These are phyloP conservation scores for Sporopachydermia lactativora DNA, from an alignment of 805 yeast genomes.

Conservation along the genomic window DNA sequence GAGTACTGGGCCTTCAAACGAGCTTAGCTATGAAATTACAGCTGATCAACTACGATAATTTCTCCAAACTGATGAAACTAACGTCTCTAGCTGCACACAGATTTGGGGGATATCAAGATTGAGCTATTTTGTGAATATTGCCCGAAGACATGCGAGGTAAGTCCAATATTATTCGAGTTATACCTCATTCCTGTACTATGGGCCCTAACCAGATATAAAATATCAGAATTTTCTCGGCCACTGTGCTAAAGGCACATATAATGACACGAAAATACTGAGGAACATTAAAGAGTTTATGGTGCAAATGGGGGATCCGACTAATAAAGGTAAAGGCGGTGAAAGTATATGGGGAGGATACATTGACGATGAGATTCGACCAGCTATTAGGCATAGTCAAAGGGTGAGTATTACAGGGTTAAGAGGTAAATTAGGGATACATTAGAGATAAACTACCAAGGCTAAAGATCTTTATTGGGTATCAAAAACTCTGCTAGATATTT, in stretches of 20 bases:
- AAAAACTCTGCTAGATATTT: too few species aligned
- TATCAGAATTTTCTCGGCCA: constrained; percentile 31
- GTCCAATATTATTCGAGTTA: too few species aligned
- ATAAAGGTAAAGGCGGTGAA: constrained; percentile 18
- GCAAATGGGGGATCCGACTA: constrained; percentile 28
- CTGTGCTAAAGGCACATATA: constrained; percentile 29
- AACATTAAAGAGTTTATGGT: constrained; percentile 36
- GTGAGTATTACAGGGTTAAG: too few species aligned
- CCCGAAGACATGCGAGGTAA: constrained; percentile 25
- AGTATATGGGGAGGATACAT: constrained; percentile 17
- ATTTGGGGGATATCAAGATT: constrained; percentile 24
- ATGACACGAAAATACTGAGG: constrained; percentile 18
- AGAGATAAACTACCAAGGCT: too few species aligned
- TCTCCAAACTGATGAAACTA: too few species aligned
- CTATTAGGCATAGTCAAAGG: constrained; percentile 12
- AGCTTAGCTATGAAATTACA: too few species aligned
- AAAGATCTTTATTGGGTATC: too few species aligned
- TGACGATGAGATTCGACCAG: constrained; percentile 14
- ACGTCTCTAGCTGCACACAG: constrained; percentile 23
- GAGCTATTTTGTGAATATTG: constrained; percentile 25
- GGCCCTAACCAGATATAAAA: background rate
- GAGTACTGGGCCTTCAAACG: too few species aligned
- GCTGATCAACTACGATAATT: too few species aligned
- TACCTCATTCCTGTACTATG: too few species aligned
- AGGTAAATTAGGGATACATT: too few species aligned